Evolutionary conservation across 139 green algal genomes (phyloP).

Genomic region (Coccomyxa sp.): DNA sequence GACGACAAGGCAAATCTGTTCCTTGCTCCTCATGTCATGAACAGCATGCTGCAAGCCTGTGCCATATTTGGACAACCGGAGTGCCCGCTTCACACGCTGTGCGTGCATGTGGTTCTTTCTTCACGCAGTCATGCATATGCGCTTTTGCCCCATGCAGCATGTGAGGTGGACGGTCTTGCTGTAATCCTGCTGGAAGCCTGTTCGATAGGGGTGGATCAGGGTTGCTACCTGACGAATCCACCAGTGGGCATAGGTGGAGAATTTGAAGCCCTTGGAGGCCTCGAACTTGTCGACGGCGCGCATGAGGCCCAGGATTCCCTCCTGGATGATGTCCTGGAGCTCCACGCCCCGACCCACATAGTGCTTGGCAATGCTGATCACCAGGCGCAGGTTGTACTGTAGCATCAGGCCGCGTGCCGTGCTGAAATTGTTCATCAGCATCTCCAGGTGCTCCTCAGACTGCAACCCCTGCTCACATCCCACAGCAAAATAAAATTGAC

Average conservation of each 20-base stretch:
- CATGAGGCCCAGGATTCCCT: constrained; percentile 80
- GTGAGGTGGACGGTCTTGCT: too few relatives aligned
- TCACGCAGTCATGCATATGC: too few relatives aligned
- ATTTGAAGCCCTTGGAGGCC: constrained; percentile 82
- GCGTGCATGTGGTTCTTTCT: too few relatives aligned
- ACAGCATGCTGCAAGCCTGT: too few relatives aligned
- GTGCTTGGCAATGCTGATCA: constrained; percentile 28
- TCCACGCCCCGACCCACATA: constrained; percentile 14
- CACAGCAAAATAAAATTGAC: background rate
- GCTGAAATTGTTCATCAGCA: constrained; percentile 37
- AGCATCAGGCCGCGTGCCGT: constrained; percentile 53
- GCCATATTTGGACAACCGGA: too few relatives aligned
- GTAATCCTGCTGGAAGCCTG: too few relatives aligned
- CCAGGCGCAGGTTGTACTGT: constrained; percentile 46
- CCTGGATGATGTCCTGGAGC: constrained; percentile 69
- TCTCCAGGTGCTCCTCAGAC: constrained; percentile 9
- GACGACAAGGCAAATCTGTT: too few relatives aligned
- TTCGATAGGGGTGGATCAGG: constrained; percentile 6
- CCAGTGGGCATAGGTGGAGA: constrained; percentile 97
- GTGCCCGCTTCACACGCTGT: too few relatives aligned
- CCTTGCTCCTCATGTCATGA: too few relatives aligned
- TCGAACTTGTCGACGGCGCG: constrained; percentile 91
- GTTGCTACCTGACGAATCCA: constrained; percentile 83
- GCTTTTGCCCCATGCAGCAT: too few relatives aligned
- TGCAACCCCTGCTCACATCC: constrained; percentile 40